Evolutionary conservation across 768 basidiomycete genomes (phyloP).

Genomic region (Panaeolus cyanescens): DNA sequence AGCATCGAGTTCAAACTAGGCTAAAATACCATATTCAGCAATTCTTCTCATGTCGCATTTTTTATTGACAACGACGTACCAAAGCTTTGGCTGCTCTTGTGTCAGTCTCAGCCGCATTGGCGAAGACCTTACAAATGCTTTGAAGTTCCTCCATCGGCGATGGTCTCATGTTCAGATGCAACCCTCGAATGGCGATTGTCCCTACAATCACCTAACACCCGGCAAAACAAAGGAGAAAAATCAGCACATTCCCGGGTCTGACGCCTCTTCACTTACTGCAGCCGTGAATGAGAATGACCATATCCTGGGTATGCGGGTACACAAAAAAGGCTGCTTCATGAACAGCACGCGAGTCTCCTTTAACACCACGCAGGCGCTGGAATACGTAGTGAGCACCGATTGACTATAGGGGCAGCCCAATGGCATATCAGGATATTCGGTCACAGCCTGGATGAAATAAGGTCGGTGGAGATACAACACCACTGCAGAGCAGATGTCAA

Average conservation of each 20-base stretch:
- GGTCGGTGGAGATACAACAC: conserved; percentile 57
- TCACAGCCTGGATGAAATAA: conserved; percentile 59
- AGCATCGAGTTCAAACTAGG: conserved; percentile 48
- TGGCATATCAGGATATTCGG: conserved; percentile 48
- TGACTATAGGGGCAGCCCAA: conserved; percentile 47
- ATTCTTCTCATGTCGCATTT: neutral
- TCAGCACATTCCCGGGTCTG: neutral
- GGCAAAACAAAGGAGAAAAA: neutral
- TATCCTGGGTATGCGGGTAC: conserved; percentile 56
- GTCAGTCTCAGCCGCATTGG: conserved; percentile 43
- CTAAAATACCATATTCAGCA: conserved; percentile 24
- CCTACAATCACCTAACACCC: conserved; percentile 50
- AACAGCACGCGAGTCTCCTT: conserved; percentile 42
- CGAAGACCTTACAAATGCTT: conserved; percentile 46
- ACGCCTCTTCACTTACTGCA: conserved; percentile 36
- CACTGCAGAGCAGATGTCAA: conserved; percentile 33
- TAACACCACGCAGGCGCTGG: conserved; percentile 49
- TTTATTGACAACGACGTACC: conserved; percentile 30
- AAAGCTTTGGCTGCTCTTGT: conserved; percentile 51
- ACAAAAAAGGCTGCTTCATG: conserved; percentile 42
- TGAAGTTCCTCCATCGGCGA: conserved; percentile 49
- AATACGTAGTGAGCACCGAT: conserved; percentile 55
- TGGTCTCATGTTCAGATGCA: conserved; percentile 44
- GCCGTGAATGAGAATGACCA: conserved; percentile 62
- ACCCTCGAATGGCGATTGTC: conserved; percentile 50